Conservation (phyloP, 1,284 basidiomycete species). For the Leccinum fuscescens region DNA sequence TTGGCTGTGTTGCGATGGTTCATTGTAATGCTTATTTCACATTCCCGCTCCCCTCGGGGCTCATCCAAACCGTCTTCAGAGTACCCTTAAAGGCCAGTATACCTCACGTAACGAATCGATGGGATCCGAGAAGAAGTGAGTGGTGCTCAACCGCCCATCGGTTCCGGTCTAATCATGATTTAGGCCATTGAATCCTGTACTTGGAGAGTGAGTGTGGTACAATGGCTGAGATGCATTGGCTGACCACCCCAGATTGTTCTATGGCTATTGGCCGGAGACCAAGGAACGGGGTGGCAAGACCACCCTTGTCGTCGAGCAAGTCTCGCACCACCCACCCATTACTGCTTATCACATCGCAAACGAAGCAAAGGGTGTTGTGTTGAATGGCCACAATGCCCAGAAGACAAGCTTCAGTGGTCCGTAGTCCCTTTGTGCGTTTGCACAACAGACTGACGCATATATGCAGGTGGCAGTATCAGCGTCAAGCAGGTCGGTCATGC, state of each 20-base stretch:
- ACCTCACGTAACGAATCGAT: slow-evolving; percentile 90
- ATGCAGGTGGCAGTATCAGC: slow-evolving; percentile 62
- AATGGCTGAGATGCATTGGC: neutral
- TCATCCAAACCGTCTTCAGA: slow-evolving; percentile 39
- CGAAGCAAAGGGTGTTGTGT: slow-evolving; percentile 71
- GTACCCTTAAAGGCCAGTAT: slow-evolving; percentile 93
- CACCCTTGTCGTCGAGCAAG: slow-evolving; percentile 90
- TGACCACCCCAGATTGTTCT: slow-evolving; percentile 66
- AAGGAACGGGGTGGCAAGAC: slow-evolving; percentile 79
- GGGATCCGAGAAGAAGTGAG: slow-evolving; percentile 95
- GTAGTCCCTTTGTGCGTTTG: slow-evolving; percentile 23
- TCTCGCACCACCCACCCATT: slow-evolving; percentile 92
- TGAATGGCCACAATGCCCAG: slow-evolving; percentile 92
- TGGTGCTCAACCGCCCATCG: slow-evolving; percentile 9
- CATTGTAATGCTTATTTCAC: slow-evolving; percentile 51
- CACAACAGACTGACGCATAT: slow-evolving; percentile 6
- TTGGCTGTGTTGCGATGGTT: slow-evolving; percentile 87
- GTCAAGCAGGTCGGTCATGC: slow-evolving; percentile 98
- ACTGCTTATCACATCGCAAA: slow-evolving; percentile 88
- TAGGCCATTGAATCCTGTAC: slow-evolving; percentile 92
- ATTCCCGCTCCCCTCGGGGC: neutral
- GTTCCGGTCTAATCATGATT: slow-evolving; percentile 11
- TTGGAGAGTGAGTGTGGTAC: slow-evolving; percentile 75
- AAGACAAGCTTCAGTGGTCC: slow-evolving; percentile 89
- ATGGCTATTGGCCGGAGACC: slow-evolving; percentile 86